Evolutionary conservation across 495 filamentous ascomycete species (phyloP).

Genomic region (Podospora appendiculata): DNA sequence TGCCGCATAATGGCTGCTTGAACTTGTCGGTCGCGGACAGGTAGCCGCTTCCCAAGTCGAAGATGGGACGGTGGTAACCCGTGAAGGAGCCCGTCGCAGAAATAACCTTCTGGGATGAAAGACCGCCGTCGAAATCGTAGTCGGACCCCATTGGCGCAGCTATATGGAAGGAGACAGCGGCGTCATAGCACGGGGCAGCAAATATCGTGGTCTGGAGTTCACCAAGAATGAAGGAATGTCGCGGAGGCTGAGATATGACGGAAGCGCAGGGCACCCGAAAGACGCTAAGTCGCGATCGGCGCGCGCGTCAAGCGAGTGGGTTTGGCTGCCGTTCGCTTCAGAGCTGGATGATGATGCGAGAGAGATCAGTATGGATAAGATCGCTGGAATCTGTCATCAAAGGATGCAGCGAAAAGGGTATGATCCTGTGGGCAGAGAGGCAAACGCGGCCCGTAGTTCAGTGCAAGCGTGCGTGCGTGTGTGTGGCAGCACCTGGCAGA

Average conservation of each 20-base stretch:
- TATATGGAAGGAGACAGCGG: conserved; percentile 7
- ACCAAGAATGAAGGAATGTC: neutral
- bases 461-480: no score
- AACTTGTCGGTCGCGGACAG: conserved; percentile 31
- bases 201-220: neutral
- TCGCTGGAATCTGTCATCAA: no score
- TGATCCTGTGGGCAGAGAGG: no score
- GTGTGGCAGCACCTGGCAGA: no score
- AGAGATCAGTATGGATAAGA: no score
- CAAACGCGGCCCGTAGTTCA: no score
- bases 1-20: conserved; percentile 70
- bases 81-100: conserved; percentile 46
- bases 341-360: no score
- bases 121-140: conserved; percentile 12
- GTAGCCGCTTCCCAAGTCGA: conserved; percentile 36
- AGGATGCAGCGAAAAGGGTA: no score
- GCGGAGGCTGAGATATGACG: neutral
- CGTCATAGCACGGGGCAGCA: conserved; percentile 16
- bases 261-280: no score
- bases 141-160: conserved; percentile 18
- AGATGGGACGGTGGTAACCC: conserved; percentile 32
- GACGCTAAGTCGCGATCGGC: no score
- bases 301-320: no score
- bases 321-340: no score
- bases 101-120: conserved; percentile 33